Conservation (phyloP, 202 grass and related monocot genomes). For the Saccharum hybrid region DNA sequence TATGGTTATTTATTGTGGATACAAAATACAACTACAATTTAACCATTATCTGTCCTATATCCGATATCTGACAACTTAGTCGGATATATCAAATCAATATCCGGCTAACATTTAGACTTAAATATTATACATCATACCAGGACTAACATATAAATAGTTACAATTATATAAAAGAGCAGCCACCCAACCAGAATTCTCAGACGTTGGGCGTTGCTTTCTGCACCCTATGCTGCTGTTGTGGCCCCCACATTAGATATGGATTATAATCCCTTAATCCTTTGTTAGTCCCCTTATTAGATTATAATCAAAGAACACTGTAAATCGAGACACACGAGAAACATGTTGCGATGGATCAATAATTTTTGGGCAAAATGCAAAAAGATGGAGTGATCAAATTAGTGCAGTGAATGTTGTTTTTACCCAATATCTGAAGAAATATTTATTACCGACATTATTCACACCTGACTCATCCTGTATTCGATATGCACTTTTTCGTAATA, state of each 20-base stretch:
- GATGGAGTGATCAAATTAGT: background rate
- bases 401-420: background rate
- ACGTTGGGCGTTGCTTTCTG: background rate
- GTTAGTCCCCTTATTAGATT: background rate
- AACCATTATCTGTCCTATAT: background rate
- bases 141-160: background rate
- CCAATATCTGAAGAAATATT: background rate
- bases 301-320: background rate
- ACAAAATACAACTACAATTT: background rate
- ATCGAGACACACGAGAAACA: background rate
- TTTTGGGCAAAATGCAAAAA: too few relatives aligned
- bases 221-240: background rate
- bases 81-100: background rate
- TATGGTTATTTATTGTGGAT: background rate
- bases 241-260: background rate
- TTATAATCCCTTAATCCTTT: background rate
- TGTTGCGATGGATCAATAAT: background rate
- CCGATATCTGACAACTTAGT: background rate
- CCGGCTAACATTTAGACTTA: background rate
- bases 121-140: background rate
- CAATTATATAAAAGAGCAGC: background rate
- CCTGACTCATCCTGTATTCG: background rate
- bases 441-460: background rate
- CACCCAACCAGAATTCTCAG: background rate
- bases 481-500: background rate